Conservation (phyloP, 129 eudicot genomes). For the Chrysanthemum seticuspe region DNA sequence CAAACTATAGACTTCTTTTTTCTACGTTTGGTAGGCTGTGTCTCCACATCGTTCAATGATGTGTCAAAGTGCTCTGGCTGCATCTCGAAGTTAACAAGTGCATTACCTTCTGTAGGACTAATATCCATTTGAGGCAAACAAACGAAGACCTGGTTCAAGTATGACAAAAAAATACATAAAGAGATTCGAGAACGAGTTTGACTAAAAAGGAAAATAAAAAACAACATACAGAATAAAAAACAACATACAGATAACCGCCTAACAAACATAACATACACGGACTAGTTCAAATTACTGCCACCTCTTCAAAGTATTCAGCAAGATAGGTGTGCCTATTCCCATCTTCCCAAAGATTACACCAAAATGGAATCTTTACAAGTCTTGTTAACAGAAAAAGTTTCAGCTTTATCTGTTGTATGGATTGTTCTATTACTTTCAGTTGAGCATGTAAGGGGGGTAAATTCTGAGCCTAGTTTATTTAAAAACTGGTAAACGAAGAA, state of each 20-base stretch:
- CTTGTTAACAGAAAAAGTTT: not conserved
- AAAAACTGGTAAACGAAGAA: not conserved
- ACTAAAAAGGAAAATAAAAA: not conserved
- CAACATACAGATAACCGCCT: not conserved
- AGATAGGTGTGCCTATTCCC: not conserved
- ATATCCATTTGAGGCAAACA: conserved; percentile 27
- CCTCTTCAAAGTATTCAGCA: not conserved
- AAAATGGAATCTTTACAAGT: not conserved
- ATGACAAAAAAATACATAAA: not conserved
- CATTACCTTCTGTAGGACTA: conserved; percentile 31
- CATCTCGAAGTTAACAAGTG: conserved; percentile 27
- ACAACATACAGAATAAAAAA: not conserved
- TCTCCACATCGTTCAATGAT: conserved; percentile 21
- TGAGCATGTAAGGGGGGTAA: not conserved
- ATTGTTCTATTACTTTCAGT: not conserved
- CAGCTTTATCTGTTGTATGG: not conserved
- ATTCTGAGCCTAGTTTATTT: not conserved
- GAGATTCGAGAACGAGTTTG: not conserved
- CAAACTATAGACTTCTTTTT: conserved; percentile 89
- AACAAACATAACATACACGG: not conserved
- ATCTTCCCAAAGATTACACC: not conserved
- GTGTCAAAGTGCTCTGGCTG: conserved; percentile 28
- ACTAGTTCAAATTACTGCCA: not conserved
- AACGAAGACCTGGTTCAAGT: conserved; percentile 2
- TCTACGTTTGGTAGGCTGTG: conserved; percentile 60